Conservation (phyloP, 1,284 basidiomycete species). For the Hortiboletus rubellus region DNA sequence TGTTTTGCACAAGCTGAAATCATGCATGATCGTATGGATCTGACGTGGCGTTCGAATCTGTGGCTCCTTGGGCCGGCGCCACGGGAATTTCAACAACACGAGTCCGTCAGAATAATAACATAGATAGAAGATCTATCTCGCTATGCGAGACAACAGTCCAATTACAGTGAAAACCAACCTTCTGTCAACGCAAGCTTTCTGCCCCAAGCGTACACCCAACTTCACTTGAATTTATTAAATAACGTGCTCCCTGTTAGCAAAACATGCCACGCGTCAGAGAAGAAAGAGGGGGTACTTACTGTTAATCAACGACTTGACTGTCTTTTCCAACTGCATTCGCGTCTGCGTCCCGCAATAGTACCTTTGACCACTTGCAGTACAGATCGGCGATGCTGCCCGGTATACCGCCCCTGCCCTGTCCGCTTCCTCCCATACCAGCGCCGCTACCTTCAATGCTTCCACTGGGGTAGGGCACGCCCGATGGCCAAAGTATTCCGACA, state of each 20-base stretch:
- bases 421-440: neutral
- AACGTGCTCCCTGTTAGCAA: constrained; percentile 16
- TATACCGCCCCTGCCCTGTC: neutral
- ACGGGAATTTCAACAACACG: too few relatives aligned
- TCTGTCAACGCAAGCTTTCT: too few relatives aligned
- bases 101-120: too few relatives aligned
- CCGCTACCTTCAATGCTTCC: too few relatives aligned
- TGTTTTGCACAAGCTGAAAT: too few relatives aligned
- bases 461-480: neutral
- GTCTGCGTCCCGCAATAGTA: constrained; percentile 25
- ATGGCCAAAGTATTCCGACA: constrained; percentile 8
- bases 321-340: constrained; percentile 26
- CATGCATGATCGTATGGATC: too few relatives aligned
- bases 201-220: too few relatives aligned
- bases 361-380: constrained; percentile 27
- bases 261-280: neutral
- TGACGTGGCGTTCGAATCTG: too few relatives aligned
- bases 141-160: too few relatives aligned
- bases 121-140: too few relatives aligned
- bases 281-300: constrained; percentile 6
- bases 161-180: too few relatives aligned
- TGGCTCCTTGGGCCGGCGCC: too few relatives aligned
- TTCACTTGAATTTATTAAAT: constrained; percentile 23
- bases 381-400: constrained; percentile 1
- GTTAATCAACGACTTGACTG: constrained; percentile 20